phyloP scores from a whole-genome alignment of 177 flowering plant genomes.

The Vitis hybrid region DNA sequence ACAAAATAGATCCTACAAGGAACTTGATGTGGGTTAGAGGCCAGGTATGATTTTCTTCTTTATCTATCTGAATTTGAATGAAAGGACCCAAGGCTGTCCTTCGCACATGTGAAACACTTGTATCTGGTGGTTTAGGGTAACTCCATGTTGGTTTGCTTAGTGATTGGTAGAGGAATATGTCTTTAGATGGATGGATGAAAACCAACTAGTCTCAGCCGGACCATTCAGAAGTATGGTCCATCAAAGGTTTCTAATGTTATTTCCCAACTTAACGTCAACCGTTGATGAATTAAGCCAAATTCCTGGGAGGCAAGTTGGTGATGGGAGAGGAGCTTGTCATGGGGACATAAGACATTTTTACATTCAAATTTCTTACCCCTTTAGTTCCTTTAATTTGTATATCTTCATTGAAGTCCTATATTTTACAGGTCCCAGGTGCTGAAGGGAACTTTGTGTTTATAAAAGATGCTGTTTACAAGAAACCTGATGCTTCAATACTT shows the following conservation, averaged over 20 bases:
- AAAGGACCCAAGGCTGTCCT: neutral
- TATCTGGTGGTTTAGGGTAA: neutral
- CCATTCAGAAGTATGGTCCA: too few relatives aligned
- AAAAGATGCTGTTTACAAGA: constrained; percentile 78
- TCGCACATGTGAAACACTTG: neutral
- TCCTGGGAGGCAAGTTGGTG: too few relatives aligned
- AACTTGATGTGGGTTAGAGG: constrained; percentile 93
- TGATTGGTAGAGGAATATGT: too few relatives aligned
- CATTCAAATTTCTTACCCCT: too few relatives aligned
- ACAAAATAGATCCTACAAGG: constrained; percentile 87
- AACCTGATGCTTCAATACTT: constrained; percentile 64
- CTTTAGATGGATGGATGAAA: too few relatives aligned
- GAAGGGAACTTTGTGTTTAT: constrained; percentile 88
- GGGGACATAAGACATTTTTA: too few relatives aligned
- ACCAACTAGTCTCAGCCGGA: too few relatives aligned
- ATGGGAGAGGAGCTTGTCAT: too few relatives aligned
- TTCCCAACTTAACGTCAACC: too few relatives aligned
- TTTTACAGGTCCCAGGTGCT: constrained; percentile 85
- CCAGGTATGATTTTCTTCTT: constrained; percentile 53
- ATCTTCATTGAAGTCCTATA: neutral
- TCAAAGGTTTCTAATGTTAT: too few relatives aligned
- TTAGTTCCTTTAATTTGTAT: neutral
- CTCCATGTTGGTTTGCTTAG: neutral
- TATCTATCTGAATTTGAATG: neutral
- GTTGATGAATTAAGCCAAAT: too few relatives aligned